Conservation (phyloP, 2,329 filamentous ascomycete species). For the Trichophyton rubrum region DNA sequence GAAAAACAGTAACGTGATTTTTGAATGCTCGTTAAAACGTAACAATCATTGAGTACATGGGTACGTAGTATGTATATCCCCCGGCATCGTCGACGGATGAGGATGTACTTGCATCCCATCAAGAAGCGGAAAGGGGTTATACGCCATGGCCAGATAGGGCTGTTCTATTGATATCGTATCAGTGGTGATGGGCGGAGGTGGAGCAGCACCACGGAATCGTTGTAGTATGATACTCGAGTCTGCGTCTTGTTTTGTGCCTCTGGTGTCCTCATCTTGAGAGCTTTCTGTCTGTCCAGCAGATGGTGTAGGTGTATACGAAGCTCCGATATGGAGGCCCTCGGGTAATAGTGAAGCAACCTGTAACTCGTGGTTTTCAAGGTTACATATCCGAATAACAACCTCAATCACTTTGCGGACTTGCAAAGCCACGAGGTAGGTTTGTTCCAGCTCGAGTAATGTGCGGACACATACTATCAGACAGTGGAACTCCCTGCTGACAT, state of each 20-base stretch:
- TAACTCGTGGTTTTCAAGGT: slow-evolving; percentile 5
- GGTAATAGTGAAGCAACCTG: background rate
- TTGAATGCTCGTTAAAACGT: background rate
- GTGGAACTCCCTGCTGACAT: slow-evolving; percentile 9
- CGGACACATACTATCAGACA: slow-evolving; percentile 12
- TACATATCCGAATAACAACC: slow-evolving; percentile 4
- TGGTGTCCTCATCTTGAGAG: background rate
- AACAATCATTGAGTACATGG: background rate
- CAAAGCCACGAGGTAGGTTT: slow-evolving; percentile 12
- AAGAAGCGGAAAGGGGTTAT: slow-evolving; percentile 3
- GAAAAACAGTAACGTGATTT: background rate
- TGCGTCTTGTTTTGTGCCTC: background rate
- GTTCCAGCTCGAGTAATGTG: slow-evolving; percentile 13
- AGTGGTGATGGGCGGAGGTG: background rate
- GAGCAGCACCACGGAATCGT: background rate
- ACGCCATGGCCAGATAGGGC: background rate
- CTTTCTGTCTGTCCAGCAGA: background rate
- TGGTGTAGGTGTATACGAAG: background rate
- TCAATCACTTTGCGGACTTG: slow-evolving; percentile 9
- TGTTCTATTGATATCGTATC: background rate
- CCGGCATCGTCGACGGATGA: background rate
- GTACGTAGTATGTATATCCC: background rate
- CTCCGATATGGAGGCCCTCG: background rate
- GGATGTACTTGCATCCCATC: background rate
- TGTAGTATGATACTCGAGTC: background rate